These are phyloP conservation scores for Vanrija humicola DNA, from an alignment of 1,284 basidiomycete species.

Conservation along the genomic window DNA sequence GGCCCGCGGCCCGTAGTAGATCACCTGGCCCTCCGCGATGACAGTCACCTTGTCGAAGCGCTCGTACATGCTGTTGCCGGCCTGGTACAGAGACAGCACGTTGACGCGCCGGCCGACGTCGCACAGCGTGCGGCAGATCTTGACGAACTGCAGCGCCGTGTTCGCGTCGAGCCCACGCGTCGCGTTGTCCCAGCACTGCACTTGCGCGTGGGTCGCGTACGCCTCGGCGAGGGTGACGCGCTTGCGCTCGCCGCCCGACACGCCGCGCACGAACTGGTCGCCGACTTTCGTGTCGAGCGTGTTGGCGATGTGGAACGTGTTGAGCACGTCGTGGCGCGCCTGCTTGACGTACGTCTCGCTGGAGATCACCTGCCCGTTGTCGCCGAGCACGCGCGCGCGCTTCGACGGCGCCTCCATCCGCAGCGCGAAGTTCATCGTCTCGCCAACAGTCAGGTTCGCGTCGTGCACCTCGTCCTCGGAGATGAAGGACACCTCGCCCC, in stretches of 20 bases:
- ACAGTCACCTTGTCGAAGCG: constrained; percentile 59
- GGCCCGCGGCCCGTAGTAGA: constrained; percentile 70
- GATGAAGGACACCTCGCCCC: constrained; percentile 30
- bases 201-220: constrained; percentile 57
- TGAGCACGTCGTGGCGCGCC: constrained; percentile 2
- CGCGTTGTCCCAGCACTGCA: constrained; percentile 63
- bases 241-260: constrained; percentile 66
- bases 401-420: constrained; percentile 35
- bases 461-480: constrained; percentile 44
- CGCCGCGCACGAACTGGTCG: constrained; percentile 67
- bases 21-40: constrained; percentile 72
- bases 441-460: constrained; percentile 40
- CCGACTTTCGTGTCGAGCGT: constrained; percentile 52
- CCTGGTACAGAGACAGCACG: constrained; percentile 75
- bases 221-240: constrained; percentile 72
- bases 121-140: constrained; percentile 68
- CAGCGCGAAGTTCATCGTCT: constrained; percentile 44
- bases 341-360: constrained; percentile 16
- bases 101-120: constrained; percentile 71
- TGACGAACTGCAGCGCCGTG: constrained; percentile 74
- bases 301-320: background rate
- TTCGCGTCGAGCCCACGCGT: constrained; percentile 68
- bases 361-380: constrained; percentile 32
- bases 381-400: constrained; percentile 19
- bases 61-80: constrained; percentile 52